phyloP scores from a whole-genome alignment of 202 grass and related monocot genomes.

The Schoenoplectus triqueter region DNA sequence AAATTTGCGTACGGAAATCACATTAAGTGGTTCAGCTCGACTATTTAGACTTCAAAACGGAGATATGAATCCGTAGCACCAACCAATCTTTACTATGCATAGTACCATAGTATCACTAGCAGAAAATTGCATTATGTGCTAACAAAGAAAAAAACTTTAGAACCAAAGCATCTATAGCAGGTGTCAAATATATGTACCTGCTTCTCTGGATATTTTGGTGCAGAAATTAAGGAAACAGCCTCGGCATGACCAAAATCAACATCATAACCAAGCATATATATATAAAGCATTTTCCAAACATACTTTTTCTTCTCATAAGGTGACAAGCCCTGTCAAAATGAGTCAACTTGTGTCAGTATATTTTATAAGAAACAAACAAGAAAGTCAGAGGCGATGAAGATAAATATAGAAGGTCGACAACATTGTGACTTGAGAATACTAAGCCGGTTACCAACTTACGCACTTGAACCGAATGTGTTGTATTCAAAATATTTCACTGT shows the following conservation, averaged over 20 bases:
- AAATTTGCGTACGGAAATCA: no score
- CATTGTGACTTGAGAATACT: background rate
- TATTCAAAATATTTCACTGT: background rate
- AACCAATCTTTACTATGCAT: no score
- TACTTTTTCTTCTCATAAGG: constrained; percentile 99
- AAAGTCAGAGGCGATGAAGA: background rate
- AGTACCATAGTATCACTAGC: no score
- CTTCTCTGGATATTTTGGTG: constrained; percentile 98
- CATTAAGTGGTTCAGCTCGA: no score
- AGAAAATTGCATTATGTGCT: background rate
- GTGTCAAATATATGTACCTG: constrained; percentile 43
- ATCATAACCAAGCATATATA: constrained; percentile 98
- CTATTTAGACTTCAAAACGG: no score
- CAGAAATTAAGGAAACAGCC: constrained; percentile 97
- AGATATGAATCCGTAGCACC: no score
- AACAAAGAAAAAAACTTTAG: constrained; percentile 19
- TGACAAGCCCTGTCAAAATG: constrained; percentile 74
- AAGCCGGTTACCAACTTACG: constrained; percentile 4
- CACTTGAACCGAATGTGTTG: background rate
- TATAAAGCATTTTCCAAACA: constrained; percentile 99
- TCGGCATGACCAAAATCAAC: constrained; percentile 97
- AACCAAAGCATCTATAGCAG: background rate
- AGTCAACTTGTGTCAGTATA: constrained; percentile 35
- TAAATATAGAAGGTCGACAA: constrained; percentile 8
- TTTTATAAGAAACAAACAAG: background rate